Conservation (phyloP, 805 yeast species). For the Pichia membranifaciens region DNA sequence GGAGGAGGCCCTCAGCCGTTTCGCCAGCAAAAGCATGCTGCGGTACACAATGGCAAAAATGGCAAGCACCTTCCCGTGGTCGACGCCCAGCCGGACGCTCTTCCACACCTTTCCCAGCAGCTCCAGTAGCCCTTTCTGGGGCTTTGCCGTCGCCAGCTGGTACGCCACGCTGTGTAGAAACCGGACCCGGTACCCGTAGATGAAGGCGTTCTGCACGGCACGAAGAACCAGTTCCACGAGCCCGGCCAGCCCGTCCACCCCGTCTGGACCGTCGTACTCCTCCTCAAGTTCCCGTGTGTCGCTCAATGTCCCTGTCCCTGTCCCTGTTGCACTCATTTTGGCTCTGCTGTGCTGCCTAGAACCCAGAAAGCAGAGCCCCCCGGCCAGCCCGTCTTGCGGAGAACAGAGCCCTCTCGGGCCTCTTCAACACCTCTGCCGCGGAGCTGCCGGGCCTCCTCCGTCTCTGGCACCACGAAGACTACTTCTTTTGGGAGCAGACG, state of each 20-base stretch:
- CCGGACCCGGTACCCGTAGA: slow-evolving; percentile 30
- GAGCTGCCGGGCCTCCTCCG: no score
- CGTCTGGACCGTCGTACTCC: neutral
- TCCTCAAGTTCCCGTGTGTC: no score
- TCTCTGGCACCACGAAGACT: no score
- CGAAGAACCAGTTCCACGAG: neutral
- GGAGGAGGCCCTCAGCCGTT: neutral
- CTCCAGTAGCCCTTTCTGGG: slow-evolving; percentile 9
- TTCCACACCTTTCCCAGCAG: slow-evolving; percentile 16
- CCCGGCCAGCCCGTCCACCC: neutral
- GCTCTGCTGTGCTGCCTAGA: no score
- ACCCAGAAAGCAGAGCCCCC: no score
- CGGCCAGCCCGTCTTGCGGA: no score
- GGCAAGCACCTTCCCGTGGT: slow-evolving; percentile 30
- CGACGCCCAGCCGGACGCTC: slow-evolving; percentile 23
- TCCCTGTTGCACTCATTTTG: no score
- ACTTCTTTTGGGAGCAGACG: no score
- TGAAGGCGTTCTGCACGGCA: slow-evolving; percentile 34
- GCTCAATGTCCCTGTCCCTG: no score
- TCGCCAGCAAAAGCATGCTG: neutral
- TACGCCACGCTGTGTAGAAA: slow-evolving; percentile 27
- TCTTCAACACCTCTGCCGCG: neutral
- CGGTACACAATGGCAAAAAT: slow-evolving; percentile 28
- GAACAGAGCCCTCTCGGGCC: neutral
- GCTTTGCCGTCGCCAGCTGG: slow-evolving; percentile 20